These are phyloP conservation scores for Fallopia convolvulus DNA, from an alignment of 148 eudicot species.

Conservation along the genomic window DNA sequence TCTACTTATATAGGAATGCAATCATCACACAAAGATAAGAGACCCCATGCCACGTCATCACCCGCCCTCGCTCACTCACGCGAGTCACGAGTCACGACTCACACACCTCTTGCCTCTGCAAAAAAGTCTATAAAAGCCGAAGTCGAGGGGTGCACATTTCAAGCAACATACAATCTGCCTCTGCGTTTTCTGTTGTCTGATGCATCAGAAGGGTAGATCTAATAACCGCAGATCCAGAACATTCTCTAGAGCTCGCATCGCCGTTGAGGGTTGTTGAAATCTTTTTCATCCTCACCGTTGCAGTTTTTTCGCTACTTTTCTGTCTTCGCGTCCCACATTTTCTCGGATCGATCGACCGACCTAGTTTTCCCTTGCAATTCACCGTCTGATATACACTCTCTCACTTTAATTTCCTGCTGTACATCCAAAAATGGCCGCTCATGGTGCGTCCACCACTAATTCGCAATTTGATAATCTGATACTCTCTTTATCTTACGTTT, in stretches of 20 bases:
- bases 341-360: not conserved
- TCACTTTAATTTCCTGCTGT: not conserved
- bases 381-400: not conserved
- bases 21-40: not conserved
- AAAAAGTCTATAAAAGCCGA: not conserved
- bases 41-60: not conserved
- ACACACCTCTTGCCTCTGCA: not conserved
- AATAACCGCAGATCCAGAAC: slow-evolving; percentile 66
- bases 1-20: no score
- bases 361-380: not conserved
- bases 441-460: slow-evolving; percentile 24
- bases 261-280: slow-evolving; percentile 54
- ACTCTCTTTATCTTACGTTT: not conserved
- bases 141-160: not conserved
- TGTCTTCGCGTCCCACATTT: not conserved
- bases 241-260: slow-evolving; percentile 85
- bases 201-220: slow-evolving; percentile 72
- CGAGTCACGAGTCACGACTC: not conserved
- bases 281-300: not conserved
- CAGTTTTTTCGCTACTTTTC: not conserved
- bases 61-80: not conserved
- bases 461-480: not conserved
- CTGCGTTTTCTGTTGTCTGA: slow-evolving; percentile 17
- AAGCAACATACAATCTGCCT: slow-evolving; percentile 1
- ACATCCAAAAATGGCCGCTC: slow-evolving; percentile 27